These are phyloP conservation scores for Cladosporium sp. DNA, from an alignment of 2,329 filamentous ascomycete species.

Conservation along the genomic window DNA sequence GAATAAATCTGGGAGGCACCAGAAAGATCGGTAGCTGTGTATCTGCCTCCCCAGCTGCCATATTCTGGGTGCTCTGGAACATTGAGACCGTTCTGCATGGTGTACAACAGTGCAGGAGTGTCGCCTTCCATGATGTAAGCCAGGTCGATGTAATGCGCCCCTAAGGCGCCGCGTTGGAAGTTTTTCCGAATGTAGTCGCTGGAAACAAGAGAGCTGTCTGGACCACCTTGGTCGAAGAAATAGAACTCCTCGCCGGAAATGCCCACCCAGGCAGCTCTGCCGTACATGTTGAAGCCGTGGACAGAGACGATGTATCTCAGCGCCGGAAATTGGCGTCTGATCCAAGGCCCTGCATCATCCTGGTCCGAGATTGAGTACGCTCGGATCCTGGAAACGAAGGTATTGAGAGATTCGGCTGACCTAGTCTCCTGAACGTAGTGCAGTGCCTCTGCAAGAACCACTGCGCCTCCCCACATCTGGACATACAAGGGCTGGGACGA, in stretches of 20 bases:
- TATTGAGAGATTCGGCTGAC: slow-evolving; percentile 28
- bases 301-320: slow-evolving; percentile 54
- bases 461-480: slow-evolving; percentile 48
- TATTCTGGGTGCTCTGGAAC: slow-evolving; percentile 43
- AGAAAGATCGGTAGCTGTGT: slow-evolving; percentile 34
- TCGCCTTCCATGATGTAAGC: slow-evolving; percentile 52
- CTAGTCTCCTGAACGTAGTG: slow-evolving; percentile 33
- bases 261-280: slow-evolving; percentile 52
- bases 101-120: slow-evolving; percentile 49
- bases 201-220: slow-evolving; percentile 46
- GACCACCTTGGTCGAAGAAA: slow-evolving; percentile 46
- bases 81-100: slow-evolving; percentile 47
- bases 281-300: slow-evolving; percentile 56
- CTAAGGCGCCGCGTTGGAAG: slow-evolving; percentile 50
- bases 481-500: slow-evolving; percentile 45
- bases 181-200: slow-evolving; percentile 51
- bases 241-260: slow-evolving; percentile 50
- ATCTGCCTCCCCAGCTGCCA: slow-evolving; percentile 50
- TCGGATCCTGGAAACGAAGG: slow-evolving; percentile 41
- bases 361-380: slow-evolving; percentile 58
- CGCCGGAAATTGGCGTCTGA: slow-evolving; percentile 50
- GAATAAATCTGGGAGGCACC: slow-evolving; percentile 30
- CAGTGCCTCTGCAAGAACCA: slow-evolving; percentile 49
- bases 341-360: slow-evolving; percentile 55
- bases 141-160: slow-evolving; percentile 40